Evolutionary conservation across 805 yeast species (phyloP), one percentile per base, ranked within the genome.

Genomic region (Grigorovia humatica): DNA sequence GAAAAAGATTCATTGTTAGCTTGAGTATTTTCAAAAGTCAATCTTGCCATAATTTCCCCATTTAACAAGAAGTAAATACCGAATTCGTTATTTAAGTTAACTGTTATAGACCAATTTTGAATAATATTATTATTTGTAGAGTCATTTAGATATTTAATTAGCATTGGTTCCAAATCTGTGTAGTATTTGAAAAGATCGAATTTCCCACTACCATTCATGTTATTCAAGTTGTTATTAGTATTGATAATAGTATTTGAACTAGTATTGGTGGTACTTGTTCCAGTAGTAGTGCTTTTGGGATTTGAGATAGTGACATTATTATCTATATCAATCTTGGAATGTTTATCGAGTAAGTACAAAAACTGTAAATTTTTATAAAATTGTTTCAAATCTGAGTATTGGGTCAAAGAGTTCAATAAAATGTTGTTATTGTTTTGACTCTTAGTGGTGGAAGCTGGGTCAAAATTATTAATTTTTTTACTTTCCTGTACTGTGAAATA

Each of bases 361-460:
- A 65, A 65, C 42, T 65, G 63, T 49, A 68, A 52, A 54, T 68
- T 67, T 45, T 61, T 59, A 53, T 66, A 63, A 47, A 68, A 68
- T 44, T 61, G 63, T 19, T 60, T 61, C 42, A 68, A 48, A 46
- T 64, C 65, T 1, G 58, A 54, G 46, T 59, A 66, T 41, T 57
- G 54, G 13, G 59, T 56, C 48, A 67, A 53, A 4, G 68, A 66
- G 46, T 64, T 65, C 46, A 61, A 56, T 20, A 68, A 52, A 38
- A 68, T 67, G 49, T 68, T 68, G 27, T 53, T n/a, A n/a, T n/a
- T 56, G 5, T 38, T 42, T 23, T 23, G 27, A 23, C 6, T 23
- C 27, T 23, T 23, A 23, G 27, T 23, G 6, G 27, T 23, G 27
- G 27, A 23, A 23, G 27, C 6, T 29, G 48, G 32, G 18, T 17